Evolutionary conservation across 306 rosid genomes (phyloP).

Genomic region (Nissolia schottii): DNA sequence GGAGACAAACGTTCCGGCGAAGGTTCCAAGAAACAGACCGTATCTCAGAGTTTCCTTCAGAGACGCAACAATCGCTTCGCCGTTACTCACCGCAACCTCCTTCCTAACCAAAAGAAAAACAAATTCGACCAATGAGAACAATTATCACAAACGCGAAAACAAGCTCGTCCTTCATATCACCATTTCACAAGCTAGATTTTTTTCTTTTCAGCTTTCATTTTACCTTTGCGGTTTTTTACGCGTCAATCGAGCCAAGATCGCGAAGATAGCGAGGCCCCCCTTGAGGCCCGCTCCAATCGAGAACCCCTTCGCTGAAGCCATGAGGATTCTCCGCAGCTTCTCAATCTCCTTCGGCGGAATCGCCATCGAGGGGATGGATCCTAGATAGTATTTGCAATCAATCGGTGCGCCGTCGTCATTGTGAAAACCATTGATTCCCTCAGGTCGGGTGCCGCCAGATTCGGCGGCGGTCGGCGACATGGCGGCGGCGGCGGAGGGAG

Average conservation of each 20-base stretch:
- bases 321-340: slow-evolving; percentile 58
- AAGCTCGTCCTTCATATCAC: neutral
- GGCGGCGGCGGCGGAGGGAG: slow-evolving; percentile 12
- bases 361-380: slow-evolving; percentile 23
- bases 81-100: slow-evolving; percentile 53
- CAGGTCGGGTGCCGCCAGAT: neutral
- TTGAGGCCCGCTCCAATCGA: slow-evolving; percentile 88
- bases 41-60: slow-evolving; percentile 90
- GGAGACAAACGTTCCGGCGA: slow-evolving; percentile 86
- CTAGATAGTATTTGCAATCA: slow-evolving; percentile 35
- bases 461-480: slow-evolving; percentile 50
- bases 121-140: neutral
- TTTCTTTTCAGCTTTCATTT: neutral
- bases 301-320: slow-evolving; percentile 85
- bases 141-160: neutral
- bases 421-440: slow-evolving; percentile 18
- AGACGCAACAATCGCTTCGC: slow-evolving; percentile 60
- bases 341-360: slow-evolving; percentile 45
- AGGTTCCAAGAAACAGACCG: slow-evolving; percentile 86
- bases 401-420: slow-evolving; percentile 12
- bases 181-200: neutral
- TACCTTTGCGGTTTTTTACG: slow-evolving; percentile 60
- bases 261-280: slow-evolving; percentile 92
- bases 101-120: slow-evolving; percentile 33
- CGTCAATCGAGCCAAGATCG: slow-evolving; percentile 67